These are phyloP conservation scores for Paramecium tetraurelia DNA, from an alignment of 73 alveolate species.

Conservation along the genomic window DNA sequence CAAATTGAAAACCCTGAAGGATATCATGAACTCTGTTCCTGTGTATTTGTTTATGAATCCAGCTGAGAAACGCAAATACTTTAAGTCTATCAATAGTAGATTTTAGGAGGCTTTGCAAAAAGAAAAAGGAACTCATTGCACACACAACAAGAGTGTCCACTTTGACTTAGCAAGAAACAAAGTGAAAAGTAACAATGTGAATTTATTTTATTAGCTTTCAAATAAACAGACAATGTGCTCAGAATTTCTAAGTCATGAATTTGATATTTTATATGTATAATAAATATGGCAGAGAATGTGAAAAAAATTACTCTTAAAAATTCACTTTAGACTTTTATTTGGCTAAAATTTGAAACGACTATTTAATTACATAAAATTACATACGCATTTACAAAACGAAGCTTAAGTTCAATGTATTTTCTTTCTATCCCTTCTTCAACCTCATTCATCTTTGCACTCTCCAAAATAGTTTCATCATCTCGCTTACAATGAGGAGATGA, in stretches of 20 bases:
- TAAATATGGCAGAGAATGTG: slow-evolving; percentile 19
- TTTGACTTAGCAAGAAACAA: not conserved
- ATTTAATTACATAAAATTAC: not conserved
- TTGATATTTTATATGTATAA: slow-evolving; percentile 1
- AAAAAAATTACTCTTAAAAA: not conserved
- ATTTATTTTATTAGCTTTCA: not conserved
- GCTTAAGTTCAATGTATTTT: not conserved
- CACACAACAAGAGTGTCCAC: not conserved
- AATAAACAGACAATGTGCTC: slow-evolving; percentile 25
- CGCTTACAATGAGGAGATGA: not conserved
- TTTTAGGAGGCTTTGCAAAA: slow-evolving; percentile 4
- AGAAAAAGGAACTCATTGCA: slow-evolving; percentile 33
- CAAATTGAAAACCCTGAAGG: not conserved
- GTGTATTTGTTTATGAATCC: slow-evolving; percentile 35
- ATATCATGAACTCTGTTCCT: slow-evolving; percentile 41
- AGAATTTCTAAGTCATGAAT: slow-evolving; percentile 28
- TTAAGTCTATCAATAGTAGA: not conserved
- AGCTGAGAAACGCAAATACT: slow-evolving; percentile 41
- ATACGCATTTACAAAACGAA: not conserved
- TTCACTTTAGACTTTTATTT: not conserved
- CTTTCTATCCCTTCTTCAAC: not conserved
- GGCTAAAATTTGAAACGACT: slow-evolving; percentile 9
- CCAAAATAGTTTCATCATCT: slow-evolving; percentile 14
- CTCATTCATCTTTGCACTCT: slow-evolving; percentile 2
- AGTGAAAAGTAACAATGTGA: slow-evolving; percentile 4